Conservation (phyloP, 164 flowering plant species). For the Euptelea pleiosperma region DNA sequence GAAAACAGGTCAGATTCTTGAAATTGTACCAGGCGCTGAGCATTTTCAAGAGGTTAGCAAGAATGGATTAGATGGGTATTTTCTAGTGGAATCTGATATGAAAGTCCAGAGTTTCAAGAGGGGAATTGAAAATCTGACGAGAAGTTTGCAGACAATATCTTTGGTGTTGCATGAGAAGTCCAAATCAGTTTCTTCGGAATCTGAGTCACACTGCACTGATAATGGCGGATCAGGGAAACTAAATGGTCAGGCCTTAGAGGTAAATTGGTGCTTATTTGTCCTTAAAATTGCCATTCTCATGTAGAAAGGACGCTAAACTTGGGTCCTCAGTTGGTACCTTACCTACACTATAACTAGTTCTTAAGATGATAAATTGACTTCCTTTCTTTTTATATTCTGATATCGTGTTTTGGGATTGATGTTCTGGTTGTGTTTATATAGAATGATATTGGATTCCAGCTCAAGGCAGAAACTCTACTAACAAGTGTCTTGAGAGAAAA, state of each 20-base stretch:
- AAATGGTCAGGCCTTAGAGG: conserved; percentile 35
- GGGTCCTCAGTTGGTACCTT: neutral
- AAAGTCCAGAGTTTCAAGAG: conserved; percentile 72
- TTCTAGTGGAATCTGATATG: conserved; percentile 68
- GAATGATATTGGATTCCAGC: conserved; percentile 47
- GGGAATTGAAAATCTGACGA: conserved; percentile 55
- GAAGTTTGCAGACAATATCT: conserved; percentile 56
- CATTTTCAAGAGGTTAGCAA: conserved; percentile 19
- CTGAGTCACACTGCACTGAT: conserved; percentile 22
- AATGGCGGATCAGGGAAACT: conserved; percentile 16
- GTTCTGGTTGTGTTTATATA: conserved; percentile 14
- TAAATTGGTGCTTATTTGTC: conserved; percentile 18
- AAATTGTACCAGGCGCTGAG: conserved; percentile 20
- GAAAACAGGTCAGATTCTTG: conserved; percentile 24
- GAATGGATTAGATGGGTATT: conserved; percentile 52
- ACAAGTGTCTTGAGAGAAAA: conserved; percentile 73
- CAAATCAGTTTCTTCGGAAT: conserved; percentile 21
- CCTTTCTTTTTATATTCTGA: too few species aligned
- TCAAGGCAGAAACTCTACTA: conserved; percentile 73
- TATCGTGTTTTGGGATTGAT: neutral
- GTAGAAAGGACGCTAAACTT: neutral
- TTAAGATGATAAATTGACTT: too few species aligned
- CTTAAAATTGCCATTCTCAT: neutral
- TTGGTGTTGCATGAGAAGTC: conserved; percentile 58
- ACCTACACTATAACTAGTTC: too few species aligned